Conservation (phyloP, 176 grass and related monocot genomes). For the Raddia distichophylla region DNA sequence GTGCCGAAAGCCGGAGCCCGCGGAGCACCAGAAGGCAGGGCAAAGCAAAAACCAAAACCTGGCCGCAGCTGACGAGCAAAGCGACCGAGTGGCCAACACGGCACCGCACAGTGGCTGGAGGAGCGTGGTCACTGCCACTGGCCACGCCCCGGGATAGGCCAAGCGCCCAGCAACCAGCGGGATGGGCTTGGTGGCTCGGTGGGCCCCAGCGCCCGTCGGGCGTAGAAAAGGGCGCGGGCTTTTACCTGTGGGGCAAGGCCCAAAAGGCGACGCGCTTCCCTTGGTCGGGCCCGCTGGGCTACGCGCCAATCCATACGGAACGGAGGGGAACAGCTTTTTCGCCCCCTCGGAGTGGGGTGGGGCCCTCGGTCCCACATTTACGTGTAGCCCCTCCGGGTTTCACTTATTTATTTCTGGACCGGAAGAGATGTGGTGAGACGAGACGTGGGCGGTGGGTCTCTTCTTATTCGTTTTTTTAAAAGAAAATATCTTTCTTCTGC, state of each 20-base stretch:
- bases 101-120: neutral
- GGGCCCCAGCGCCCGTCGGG: neutral
- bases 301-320: constrained; percentile 42
- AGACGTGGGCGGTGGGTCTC: too few relatives aligned
- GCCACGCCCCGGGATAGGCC: neutral
- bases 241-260: constrained; percentile 29
- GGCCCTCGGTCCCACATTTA: neutral
- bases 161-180: too few relatives aligned
- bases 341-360: too few relatives aligned
- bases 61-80: neutral
- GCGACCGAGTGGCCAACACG: neutral
- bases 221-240: neutral
- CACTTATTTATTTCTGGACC: too few relatives aligned
- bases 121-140: neutral
- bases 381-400: neutral
- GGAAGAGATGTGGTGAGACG: too few relatives aligned
- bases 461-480: neutral
- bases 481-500: neutral
- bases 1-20: too few relatives aligned
- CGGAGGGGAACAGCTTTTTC: neutral
- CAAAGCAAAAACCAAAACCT: neutral
- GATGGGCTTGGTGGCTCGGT: neutral
- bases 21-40: too few relatives aligned
- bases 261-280: constrained; percentile 33
- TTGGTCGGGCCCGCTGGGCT: constrained; percentile 17